Evolutionary conservation across 805 yeast genomes (phyloP).

Genomic region (Zygoascus biomembranicola): DNA sequence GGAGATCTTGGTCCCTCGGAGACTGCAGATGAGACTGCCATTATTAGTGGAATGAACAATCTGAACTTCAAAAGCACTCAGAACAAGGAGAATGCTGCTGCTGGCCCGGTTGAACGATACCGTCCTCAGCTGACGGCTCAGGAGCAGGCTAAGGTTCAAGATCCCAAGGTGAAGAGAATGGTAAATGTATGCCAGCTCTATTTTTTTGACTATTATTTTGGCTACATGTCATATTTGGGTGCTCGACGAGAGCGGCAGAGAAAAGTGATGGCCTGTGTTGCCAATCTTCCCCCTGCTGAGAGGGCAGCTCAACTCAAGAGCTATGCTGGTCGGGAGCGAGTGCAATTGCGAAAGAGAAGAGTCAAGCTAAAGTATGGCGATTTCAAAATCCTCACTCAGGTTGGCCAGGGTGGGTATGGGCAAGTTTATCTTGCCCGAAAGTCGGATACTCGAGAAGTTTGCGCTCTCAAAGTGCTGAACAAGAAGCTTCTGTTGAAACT

Average conservation of each 20-base stretch:
- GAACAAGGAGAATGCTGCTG: background rate
- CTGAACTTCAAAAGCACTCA: background rate
- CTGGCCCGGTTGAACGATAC: background rate
- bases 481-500: conserved; percentile 77
- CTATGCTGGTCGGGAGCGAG: conserved; percentile 78
- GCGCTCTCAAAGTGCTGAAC: conserved; percentile 88
- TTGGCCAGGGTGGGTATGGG: conserved; percentile 99
- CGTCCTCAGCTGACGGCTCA: conserved; percentile 9
- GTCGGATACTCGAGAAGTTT: conserved; percentile 87
- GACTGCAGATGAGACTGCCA: background rate
- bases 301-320: conserved; percentile 61
- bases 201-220: conserved; percentile 92
- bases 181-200: conserved; percentile 91
- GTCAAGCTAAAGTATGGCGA: conserved; percentile 90
- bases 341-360: conserved; percentile 77
- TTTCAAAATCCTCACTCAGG: conserved; percentile 94
- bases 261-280: conserved; percentile 49
- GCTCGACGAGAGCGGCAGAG: conserved; percentile 75
- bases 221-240: conserved; percentile 86
- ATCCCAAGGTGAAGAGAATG: conserved; percentile 71
- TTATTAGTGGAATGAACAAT: conserved; percentile 1
- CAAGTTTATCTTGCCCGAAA: conserved; percentile 95
- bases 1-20: background rate
- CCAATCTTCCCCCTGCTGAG: conserved; percentile 30
- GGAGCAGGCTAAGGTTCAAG: conserved; percentile 39